These are phyloP conservation scores for Lachnellula suecica DNA, from an alignment of 2,329 filamentous ascomycete genomes.

Conservation along the genomic window DNA sequence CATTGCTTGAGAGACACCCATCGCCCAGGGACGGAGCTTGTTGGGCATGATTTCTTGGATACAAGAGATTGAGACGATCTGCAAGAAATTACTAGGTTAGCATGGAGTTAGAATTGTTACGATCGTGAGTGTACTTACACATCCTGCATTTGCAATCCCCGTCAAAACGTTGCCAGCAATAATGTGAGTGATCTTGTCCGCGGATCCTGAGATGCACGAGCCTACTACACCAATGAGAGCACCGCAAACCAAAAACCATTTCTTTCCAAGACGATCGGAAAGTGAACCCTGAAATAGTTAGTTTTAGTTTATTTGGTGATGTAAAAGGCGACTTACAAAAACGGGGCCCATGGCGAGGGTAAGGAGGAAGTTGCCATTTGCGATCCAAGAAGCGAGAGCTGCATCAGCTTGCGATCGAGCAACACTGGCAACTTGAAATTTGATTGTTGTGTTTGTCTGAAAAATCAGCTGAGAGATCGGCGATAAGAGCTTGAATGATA, in stretches of 20 bases:
- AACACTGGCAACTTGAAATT: constrained; percentile 17
- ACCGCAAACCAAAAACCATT: constrained; percentile 20
- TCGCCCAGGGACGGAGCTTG: constrained; percentile 18
- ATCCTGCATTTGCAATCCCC: constrained; percentile 18
- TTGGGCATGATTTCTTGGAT: constrained; percentile 23
- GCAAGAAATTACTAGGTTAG: not conserved
- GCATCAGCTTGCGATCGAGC: constrained; percentile 13
- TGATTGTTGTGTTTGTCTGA: constrained; percentile 19
- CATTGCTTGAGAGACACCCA: constrained; percentile 17
- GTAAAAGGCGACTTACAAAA: constrained; percentile 1
- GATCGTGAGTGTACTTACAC: too few species aligned
- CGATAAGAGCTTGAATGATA: not conserved
- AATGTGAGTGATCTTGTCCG: constrained; percentile 9
- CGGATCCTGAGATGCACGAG: constrained; percentile 12
- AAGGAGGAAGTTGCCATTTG: constrained; percentile 17
- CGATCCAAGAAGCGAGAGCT: constrained; percentile 18
- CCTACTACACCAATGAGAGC: constrained; percentile 15
- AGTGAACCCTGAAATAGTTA: constrained; percentile 11
- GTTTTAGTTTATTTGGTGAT: not conserved
- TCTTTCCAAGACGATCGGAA: constrained; percentile 19
- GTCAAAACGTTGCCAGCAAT: constrained; percentile 17
- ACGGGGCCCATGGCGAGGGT: constrained; percentile 18
- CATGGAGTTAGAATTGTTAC: too few species aligned
- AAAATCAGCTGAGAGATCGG: not conserved
- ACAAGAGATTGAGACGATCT: constrained; percentile 18